Evolutionary conservation across 768 basidiomycete species (phyloP).

Genomic region (Amanita subjunquillea): DNA sequence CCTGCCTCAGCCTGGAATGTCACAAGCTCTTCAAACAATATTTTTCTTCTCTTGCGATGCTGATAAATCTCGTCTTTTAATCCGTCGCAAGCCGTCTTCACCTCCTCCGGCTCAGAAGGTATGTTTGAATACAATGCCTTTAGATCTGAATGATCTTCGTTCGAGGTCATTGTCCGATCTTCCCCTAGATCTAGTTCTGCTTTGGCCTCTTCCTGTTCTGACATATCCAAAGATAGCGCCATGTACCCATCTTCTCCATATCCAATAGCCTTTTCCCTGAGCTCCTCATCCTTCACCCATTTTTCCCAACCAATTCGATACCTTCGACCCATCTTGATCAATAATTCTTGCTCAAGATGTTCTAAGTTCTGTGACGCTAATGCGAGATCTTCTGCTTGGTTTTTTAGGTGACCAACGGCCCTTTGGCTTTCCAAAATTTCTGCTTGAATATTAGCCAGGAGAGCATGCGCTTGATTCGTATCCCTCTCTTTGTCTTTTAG

Average conservation of each 20-base stretch:
- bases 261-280: conserved; percentile 60
- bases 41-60: conserved; percentile 58
- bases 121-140: conserved; percentile 44
- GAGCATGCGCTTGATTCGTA: conserved; percentile 78
- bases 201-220: conserved; percentile 33
- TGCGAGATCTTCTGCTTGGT: conserved; percentile 56
- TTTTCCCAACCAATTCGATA: conserved; percentile 88
- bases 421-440: conserved; percentile 85
- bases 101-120: conserved; percentile 44
- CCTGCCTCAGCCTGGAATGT: conserved; percentile 84
- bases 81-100: conserved; percentile 45
- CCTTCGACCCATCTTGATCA: conserved; percentile 67
- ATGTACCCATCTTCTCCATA: conserved; percentile 52
- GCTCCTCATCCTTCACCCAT: conserved; percentile 83
- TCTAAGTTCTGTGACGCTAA: conserved; percentile 49
- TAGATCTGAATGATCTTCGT: conserved; percentile 58
- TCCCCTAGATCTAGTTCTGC: conserved; percentile 24
- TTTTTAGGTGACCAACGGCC: conserved; percentile 56
- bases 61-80: conserved; percentile 57
- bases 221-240: conserved; percentile 31
- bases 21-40: conserved; percentile 66
- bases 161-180: conserved; percentile 21
- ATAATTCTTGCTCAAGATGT: conserved; percentile 55
- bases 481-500: conserved; percentile 87
- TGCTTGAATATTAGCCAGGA: conserved; percentile 77